A percentile compares a stretch with the other conserved stretches of the same genome.
Conservation (phyloP, 352 stramenopile genomes). For the Phytopythium litorale region DNA sequence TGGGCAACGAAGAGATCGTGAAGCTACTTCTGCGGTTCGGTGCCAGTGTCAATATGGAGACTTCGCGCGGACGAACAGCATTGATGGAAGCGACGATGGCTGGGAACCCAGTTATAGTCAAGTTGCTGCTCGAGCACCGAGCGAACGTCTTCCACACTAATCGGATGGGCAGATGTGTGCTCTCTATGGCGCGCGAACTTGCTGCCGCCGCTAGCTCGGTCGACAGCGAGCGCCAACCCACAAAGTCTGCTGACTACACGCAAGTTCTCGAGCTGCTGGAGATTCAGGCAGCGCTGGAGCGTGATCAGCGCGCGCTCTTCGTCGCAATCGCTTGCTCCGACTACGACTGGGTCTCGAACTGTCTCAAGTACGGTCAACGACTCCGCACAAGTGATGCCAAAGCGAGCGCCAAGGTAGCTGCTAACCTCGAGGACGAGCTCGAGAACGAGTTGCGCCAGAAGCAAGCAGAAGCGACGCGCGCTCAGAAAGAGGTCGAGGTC, state of each 20-base stretch:
- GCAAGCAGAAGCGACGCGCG: conserved; percentile 11
- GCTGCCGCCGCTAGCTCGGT: neutral
- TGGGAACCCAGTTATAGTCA: conserved; percentile 41
- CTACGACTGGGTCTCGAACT: conserved; percentile 46
- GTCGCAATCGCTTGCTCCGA: conserved; percentile 65
- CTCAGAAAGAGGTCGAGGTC: conserved; percentile 30
- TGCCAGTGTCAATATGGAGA: conserved; percentile 72
- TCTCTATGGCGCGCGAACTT: conserved; percentile 37
- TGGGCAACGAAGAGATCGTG: conserved; percentile 40
- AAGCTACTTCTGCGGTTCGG: conserved; percentile 59
- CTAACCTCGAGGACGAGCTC: conserved; percentile 16
- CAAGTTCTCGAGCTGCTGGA: conserved; percentile 44
- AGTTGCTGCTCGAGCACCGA: conserved; percentile 54
- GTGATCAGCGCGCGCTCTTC: conserved; percentile 54
- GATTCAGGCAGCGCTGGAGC: conserved; percentile 38
- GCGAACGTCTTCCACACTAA: conserved; percentile 63
- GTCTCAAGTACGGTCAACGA: conserved; percentile 33
- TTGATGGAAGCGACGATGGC: conserved; percentile 58
- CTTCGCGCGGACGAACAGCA: conserved; percentile 54
- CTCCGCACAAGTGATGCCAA: conserved; percentile 6
- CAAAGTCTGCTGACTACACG: neutral
- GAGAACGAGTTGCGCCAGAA: conserved; percentile 17
- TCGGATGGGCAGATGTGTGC: conserved; percentile 42
- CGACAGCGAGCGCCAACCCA: neutral
- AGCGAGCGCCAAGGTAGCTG: neutral